These are phyloP conservation scores for Trichoderma pleuroti DNA, from an alignment of 2,329 filamentous ascomycete species.

Conservation along the genomic window DNA sequence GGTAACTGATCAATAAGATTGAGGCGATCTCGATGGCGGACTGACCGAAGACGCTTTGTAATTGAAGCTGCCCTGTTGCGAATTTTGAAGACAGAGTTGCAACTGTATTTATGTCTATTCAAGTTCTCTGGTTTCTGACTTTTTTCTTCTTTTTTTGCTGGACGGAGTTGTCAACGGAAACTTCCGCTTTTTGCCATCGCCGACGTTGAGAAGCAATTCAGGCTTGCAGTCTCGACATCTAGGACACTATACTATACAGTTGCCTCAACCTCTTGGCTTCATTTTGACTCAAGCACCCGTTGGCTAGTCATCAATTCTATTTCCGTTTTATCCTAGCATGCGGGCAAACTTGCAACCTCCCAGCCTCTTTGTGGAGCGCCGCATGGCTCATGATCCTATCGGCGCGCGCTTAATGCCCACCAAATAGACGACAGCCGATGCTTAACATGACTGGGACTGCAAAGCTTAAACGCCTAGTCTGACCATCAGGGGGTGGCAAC, in stretches of 20 bases:
- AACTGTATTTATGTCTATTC: not conserved
- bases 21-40: not conserved
- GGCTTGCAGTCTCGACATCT: not conserved
- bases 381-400: not conserved
- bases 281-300: not conserved
- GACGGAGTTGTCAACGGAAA: not conserved
- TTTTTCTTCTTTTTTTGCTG: not conserved
- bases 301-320: not conserved
- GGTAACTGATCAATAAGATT: not conserved
- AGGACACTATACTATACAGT: not conserved
- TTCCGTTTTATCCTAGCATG: not conserved
- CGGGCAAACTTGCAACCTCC: not conserved
- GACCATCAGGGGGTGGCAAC: constrained; percentile 2
- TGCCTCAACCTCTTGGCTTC: not conserved
- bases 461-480: not conserved
- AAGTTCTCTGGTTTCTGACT: not conserved
- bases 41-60: not conserved
- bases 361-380: not conserved
- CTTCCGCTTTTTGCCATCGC: not conserved
- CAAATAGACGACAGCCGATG: not conserved
- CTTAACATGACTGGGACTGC: not conserved
- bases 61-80: not conserved
- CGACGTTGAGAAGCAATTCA: not conserved
- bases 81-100: not conserved
- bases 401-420: not conserved